Conservation (phyloP, 1,284 basidiomycete species). For the Ustilago trichophora region DNA sequence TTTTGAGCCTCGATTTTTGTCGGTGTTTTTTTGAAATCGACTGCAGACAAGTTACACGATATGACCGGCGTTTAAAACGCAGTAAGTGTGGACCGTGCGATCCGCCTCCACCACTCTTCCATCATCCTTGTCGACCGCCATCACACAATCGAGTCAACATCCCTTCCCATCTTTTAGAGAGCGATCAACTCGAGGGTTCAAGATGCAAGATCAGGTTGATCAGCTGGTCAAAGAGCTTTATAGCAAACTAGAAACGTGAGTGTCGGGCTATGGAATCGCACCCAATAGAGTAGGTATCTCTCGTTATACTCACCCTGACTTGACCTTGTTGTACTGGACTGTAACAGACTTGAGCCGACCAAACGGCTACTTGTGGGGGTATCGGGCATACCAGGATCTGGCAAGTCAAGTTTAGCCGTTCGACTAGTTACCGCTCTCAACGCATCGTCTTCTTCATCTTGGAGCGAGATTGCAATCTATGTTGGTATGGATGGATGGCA, state of each 20-base stretch:
- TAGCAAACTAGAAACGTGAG: slow-evolving; percentile 11
- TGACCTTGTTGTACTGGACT: too few relatives aligned
- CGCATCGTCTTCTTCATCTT: not conserved
- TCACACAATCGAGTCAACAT: too few relatives aligned
- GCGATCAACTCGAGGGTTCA: too few relatives aligned
- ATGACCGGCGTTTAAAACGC: too few relatives aligned
- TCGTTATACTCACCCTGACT: too few relatives aligned
- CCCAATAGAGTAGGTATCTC: too few relatives aligned
- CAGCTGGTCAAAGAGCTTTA: slow-evolving; percentile 10
- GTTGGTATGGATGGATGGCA: slow-evolving; percentile 89
- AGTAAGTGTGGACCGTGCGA: slow-evolving; percentile 11
- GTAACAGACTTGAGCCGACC: slow-evolving; percentile 69
- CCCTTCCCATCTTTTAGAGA: too few relatives aligned
- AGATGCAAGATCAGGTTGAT: slow-evolving; percentile 29
- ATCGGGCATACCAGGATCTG: slow-evolving; percentile 81
- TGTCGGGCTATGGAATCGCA: too few relatives aligned
- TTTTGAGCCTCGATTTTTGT: slow-evolving; percentile 3
- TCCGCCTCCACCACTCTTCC: slow-evolving; percentile 3
- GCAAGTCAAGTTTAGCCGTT: slow-evolving; percentile 78
- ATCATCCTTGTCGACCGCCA: not conserved
- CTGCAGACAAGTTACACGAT: too few relatives aligned
- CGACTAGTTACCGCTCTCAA: slow-evolving; percentile 69
- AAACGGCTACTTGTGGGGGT: slow-evolving; percentile 78
- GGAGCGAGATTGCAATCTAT: slow-evolving; percentile 71
- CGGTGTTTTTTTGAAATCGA: too few relatives aligned